phyloP scores from a whole-genome alignment of 2,329 filamentous ascomycete genomes.

The Fusarium sp. region DNA sequence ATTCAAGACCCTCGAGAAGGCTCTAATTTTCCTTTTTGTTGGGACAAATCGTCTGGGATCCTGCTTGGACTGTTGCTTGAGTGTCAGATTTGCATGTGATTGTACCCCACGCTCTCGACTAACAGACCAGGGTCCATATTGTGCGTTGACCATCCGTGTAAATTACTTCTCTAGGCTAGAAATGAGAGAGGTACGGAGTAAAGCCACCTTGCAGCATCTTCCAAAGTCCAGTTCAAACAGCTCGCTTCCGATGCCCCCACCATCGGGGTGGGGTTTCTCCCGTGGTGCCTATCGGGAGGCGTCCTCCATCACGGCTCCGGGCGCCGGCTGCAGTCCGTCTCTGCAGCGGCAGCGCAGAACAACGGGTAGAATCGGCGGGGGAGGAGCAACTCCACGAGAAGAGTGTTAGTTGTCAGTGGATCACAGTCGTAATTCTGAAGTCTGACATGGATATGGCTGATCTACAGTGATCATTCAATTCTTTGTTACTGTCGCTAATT shows the following conservation, averaged over 20 bases:
- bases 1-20: slow-evolving; percentile 2
- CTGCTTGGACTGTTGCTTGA: slow-evolving; percentile 2
- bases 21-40: slow-evolving; percentile 17
- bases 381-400: not conserved
- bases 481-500: not conserved
- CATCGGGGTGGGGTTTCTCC: slow-evolving; percentile 40
- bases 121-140: slow-evolving; percentile 25
- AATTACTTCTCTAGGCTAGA: slow-evolving; percentile 1
- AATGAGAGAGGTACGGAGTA: slow-evolving; percentile 23
- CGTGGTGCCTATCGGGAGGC: slow-evolving; percentile 48
- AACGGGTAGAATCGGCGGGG: slow-evolving; percentile 42
- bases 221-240: slow-evolving; percentile 9
- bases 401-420: not conserved
- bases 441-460: not conserved
- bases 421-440: not conserved
- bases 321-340: slow-evolving; percentile 42
- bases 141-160: slow-evolving; percentile 11
- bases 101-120: slow-evolving; percentile 34
- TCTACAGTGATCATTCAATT: not conserved
- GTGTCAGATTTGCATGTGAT: slow-evolving; percentile 40
- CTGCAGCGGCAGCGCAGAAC: slow-evolving; percentile 30
- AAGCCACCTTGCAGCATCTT: slow-evolving; percentile 28
- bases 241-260: slow-evolving; percentile 45
- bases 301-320: slow-evolving; percentile 45
- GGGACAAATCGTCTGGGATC: slow-evolving; percentile 20